These are phyloP conservation scores for Leucoagaricus sp. DNA, from an alignment of 1,284 basidiomycete species.

Conservation along the genomic window DNA sequence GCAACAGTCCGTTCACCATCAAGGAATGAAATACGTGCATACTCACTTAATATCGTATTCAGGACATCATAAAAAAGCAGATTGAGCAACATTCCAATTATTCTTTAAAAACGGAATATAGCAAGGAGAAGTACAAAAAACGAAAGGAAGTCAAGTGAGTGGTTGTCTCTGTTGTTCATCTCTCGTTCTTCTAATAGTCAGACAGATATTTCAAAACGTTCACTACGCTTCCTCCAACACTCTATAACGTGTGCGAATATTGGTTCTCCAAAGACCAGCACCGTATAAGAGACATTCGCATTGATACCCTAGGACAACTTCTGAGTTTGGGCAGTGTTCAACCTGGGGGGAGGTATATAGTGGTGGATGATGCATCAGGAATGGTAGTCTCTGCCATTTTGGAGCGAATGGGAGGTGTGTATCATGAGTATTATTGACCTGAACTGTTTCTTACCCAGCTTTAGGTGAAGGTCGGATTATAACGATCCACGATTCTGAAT, in stretches of 20 bases:
- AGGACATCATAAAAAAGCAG: conserved; percentile 94
- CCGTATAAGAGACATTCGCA: conserved; percentile 83
- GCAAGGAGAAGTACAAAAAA: conserved; percentile 95
- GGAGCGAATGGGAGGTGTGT: conserved; percentile 82
- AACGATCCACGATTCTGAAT: conserved; percentile 89
- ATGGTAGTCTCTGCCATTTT: conserved; percentile 85
- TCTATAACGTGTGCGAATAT: conserved; percentile 88
- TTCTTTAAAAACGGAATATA: conserved; percentile 92
- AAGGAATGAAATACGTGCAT: background rate
- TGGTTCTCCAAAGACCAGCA: conserved; percentile 84
- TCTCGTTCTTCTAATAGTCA: conserved; percentile 10
- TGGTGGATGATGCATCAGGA: conserved; percentile 92
- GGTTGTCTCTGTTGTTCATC: background rate
- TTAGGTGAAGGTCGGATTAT: conserved; percentile 80
- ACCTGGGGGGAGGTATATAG: conserved; percentile 86
- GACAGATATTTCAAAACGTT: conserved; percentile 87
- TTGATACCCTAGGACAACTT: conserved; percentile 89
- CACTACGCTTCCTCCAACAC: conserved; percentile 85
- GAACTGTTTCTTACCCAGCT: conserved; percentile 12
- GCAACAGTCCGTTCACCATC: conserved; percentile 55
- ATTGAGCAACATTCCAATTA: conserved; percentile 91
- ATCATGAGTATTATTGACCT: conserved; percentile 2
- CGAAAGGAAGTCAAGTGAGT: conserved; percentile 90
- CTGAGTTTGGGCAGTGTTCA: conserved; percentile 82
- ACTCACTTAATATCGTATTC: conserved; percentile 20